phyloP scores from a whole-genome alignment of 352 stramenopile genomes.

The Globisporangium carolinianum region DNA sequence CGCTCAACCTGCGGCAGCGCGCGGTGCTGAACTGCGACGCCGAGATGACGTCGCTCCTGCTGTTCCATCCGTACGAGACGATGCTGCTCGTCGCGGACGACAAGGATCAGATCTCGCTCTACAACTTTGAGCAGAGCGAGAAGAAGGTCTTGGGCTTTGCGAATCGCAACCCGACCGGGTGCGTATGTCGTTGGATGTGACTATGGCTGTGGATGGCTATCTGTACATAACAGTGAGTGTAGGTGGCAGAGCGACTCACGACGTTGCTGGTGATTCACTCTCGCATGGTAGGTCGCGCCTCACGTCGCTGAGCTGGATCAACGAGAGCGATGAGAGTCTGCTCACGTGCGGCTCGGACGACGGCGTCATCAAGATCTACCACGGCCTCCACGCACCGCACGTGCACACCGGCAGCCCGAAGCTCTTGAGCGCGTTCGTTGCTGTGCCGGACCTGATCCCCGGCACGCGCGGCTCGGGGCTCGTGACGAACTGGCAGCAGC shows the following conservation, averaged over 20 bases:
- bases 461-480: constrained; percentile 90
- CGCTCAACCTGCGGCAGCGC: constrained; percentile 86
- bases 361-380: constrained; percentile 94
- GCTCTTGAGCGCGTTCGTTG: constrained; percentile 91
- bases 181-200: constrained; percentile 13
- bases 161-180: constrained; percentile 82
- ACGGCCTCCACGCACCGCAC: constrained; percentile 69
- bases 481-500: constrained; percentile 95
- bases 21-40: constrained; percentile 89
- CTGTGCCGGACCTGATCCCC: constrained; percentile 88
- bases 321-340: constrained; percentile 90
- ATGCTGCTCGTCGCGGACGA: constrained; percentile 94
- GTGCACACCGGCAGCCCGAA: constrained; percentile 38
- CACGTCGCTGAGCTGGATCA: constrained; percentile 96
- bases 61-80: constrained; percentile 95
- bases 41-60: constrained; percentile 93
- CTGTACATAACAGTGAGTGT: constrained; percentile 1
- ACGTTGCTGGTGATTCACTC: no score
- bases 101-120: constrained; percentile 92
- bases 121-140: constrained; percentile 91
- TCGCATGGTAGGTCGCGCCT: constrained; percentile 61
- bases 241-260: no score
- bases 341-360: constrained; percentile 95
- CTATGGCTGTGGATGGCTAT: neutral
- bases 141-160: constrained; percentile 74